These are phyloP conservation scores for Leccinum subgranulosum DNA, from an alignment of 768 basidiomycete species.

Conservation along the genomic window DNA sequence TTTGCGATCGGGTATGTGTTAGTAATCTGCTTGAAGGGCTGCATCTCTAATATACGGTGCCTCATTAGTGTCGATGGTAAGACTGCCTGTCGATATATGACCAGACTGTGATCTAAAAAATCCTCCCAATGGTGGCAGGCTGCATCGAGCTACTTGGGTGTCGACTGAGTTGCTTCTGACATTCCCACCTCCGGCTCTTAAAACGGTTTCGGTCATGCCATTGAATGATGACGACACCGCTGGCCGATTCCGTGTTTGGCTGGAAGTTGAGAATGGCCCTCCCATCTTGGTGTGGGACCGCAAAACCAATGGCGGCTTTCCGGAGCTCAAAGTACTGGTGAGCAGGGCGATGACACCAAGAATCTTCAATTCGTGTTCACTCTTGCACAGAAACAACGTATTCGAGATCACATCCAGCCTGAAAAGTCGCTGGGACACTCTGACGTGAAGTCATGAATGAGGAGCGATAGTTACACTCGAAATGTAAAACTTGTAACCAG, in stretches of 20 bases:
- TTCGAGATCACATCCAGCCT: slow-evolving; percentile 81
- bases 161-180: slow-evolving; percentile 90
- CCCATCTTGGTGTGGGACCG: slow-evolving; percentile 79
- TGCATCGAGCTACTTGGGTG: slow-evolving; percentile 91
- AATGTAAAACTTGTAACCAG: slow-evolving; percentile 1
- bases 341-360: slow-evolving; percentile 25
- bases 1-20: slow-evolving; percentile 78
- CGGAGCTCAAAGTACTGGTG: slow-evolving; percentile 83
- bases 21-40: not conserved
- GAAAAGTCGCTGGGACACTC: slow-evolving; percentile 85
- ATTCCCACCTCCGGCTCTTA: slow-evolving; percentile 76
- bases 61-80: slow-evolving; percentile 74
- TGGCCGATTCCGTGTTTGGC: slow-evolving; percentile 91
- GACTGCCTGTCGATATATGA: slow-evolving; percentile 13
- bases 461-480: not conserved
- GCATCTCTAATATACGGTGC: slow-evolving; percentile 4
- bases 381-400: slow-evolving; percentile 72
- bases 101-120: not conserved
- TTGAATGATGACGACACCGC: slow-evolving; percentile 77
- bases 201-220: slow-evolving; percentile 68
- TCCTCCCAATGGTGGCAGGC: slow-evolving; percentile 44
- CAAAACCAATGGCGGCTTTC: slow-evolving; percentile 88
- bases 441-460: slow-evolving; percentile 48
- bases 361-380: slow-evolving; percentile 1
- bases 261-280: slow-evolving; percentile 38